Evolutionary conservation across 2,329 filamentous ascomycete genomes (phyloP), one percentile per base, ranked within the genome.

Genomic region (Xylariaceae sp.): DNA sequence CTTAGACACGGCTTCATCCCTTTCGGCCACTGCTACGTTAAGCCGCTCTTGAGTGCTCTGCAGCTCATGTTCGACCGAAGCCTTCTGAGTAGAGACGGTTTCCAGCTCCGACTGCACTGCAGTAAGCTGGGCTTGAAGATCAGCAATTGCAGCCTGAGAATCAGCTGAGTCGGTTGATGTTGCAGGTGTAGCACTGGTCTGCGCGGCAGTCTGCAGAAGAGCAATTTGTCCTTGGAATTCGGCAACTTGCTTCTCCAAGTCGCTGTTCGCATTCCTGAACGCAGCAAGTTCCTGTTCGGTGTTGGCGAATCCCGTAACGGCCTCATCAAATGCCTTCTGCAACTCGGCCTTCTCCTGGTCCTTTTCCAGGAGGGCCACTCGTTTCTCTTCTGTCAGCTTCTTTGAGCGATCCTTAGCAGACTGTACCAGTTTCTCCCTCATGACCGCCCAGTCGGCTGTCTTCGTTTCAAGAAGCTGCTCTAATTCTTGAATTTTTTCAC

Each of bases 31-130:
- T 1, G 80, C 80, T 10, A 75, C 72, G 47, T 85, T 77, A 12
- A 96, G 73, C 62, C 91, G 85, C 6, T 67, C 58, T 31, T 74
- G 79, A 2, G 86, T 66, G 19, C 66, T 69, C 42, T 77, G 73
- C 2, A 88, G 75, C 55, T 88, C 83, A 51, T 82, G 73, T 58
- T 90, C 82, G n/a, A 89, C 75, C 2, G 76, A 75, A 16, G 84
- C 77, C 68, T 89, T 91, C 66, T 94, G 85, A 10, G 83, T 75
- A 6, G 74, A 84, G 48, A 86, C 79, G 1, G 76, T 76, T 41
- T 86, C 83, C 10, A 94, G 78, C 60, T 92, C 82, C 58, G 84
- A 81, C 18, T 72, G 77, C 13, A 76, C 67, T 40, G 73, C 67
- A 2, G 66, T 59, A 7, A 84, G 71, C 55, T 83, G 75, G 55